Evolutionary conservation across 257 asterid species (phyloP).

Genomic region (Ehretia macrophylla): DNA sequence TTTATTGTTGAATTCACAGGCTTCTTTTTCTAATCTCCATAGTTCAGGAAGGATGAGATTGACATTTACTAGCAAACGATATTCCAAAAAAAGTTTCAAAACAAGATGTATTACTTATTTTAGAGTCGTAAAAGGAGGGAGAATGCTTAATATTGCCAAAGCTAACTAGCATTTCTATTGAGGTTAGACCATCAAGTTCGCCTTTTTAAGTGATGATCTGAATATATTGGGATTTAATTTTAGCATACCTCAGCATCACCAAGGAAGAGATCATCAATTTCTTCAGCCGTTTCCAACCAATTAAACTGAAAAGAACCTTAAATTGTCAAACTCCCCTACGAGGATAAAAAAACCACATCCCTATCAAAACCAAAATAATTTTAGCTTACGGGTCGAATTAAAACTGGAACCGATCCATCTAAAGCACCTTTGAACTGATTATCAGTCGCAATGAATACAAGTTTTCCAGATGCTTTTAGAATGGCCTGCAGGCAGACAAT

Average conservation of each 20-base stretch:
- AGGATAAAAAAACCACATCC: background rate
- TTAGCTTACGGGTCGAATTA: constrained; percentile 59
- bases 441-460: constrained; percentile 47
- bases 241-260: constrained; percentile 83
- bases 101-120: background rate
- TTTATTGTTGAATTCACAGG: no score
- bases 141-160: background rate
- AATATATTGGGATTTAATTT: background rate
- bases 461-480: constrained; percentile 53
- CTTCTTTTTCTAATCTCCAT: no score
- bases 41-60: no score
- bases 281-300: constrained; percentile 85
- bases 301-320: constrained; percentile 34
- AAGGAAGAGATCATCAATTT: constrained; percentile 68
- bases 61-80: background rate
- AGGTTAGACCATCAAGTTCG: background rate
- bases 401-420: constrained; percentile 68
- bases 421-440: constrained; percentile 43
- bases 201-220: background rate
- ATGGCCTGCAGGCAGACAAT: constrained; percentile 59
- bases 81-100: no score
- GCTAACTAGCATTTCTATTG: background rate
- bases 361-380: background rate
- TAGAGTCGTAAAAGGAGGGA: background rate
- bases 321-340: constrained; percentile 6